Percentiles rank a stretch among this genome's conserved stretches.
These are phyloP conservation scores for Helenozyma baotianmanensis DNA, from an alignment of 805 yeast species.

Conservation along the genomic window DNA sequence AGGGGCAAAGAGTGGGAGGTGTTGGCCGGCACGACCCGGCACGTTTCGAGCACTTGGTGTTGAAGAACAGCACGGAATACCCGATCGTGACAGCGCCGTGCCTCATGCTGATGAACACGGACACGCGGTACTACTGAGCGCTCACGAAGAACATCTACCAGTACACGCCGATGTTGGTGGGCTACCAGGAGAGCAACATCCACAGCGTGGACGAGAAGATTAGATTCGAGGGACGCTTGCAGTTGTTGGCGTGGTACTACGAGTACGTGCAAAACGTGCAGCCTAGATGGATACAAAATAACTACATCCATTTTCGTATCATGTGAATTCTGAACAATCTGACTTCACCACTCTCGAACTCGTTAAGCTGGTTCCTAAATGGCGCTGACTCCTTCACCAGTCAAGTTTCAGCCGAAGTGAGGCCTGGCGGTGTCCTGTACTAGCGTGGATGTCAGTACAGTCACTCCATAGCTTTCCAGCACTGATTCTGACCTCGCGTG, in stretches of 20 bases:
- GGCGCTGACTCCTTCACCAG: too few species aligned
- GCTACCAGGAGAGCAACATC: constrained; percentile 7
- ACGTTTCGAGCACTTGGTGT: constrained; percentile 42
- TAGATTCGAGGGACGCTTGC: constrained; percentile 54
- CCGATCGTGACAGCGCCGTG: constrained; percentile 50
- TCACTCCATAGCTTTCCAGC: too few species aligned
- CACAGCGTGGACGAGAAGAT: constrained; percentile 61
- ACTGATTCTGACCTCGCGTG: too few species aligned
- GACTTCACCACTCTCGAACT: too few species aligned
- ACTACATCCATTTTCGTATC: too few species aligned
- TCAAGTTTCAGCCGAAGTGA: too few species aligned
- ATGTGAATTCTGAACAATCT: too few species aligned
- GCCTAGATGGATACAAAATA: too few species aligned
- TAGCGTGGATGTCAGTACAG: too few species aligned
- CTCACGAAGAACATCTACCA: constrained; percentile 60
- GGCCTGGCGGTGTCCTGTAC: too few species aligned
- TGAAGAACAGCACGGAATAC: constrained; percentile 21
- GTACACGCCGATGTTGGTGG: constrained; percentile 44
- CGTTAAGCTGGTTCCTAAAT: too few species aligned
- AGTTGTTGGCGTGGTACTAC: constrained; percentile 50
- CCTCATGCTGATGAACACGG: constrained; percentile 67
- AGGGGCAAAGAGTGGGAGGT: constrained; percentile 36
- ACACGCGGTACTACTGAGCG: constrained; percentile 62
- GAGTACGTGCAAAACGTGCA: constrained; percentile 20
- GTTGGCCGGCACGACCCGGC: constrained; percentile 42